Base-by-base conservation (phyloP, 805 yeast species). In the Yarrowia keelungensis region DNA sequence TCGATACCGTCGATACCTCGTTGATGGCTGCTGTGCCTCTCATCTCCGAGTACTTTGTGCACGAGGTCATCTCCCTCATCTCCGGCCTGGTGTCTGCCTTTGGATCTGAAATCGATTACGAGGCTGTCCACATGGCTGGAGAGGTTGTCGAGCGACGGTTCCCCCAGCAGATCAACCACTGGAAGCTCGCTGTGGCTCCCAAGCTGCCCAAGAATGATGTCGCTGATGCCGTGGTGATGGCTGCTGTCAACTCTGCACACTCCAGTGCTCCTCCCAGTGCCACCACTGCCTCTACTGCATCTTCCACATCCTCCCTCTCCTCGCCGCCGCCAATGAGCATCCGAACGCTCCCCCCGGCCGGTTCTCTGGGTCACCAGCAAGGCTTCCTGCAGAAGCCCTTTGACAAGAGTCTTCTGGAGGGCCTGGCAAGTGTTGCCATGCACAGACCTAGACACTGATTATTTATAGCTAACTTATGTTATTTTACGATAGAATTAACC, bases 1-100 rank as follows among this genome's bases (percentile, higher is more conserved):
- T 62, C 9, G 67, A 62, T 38, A 62, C 67, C 7, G 67, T 62
- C 8, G 67, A 62, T 39, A 62, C 67, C 36, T 62, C 67, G 19
- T 15, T 62, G 56, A 62, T 62, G 67, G 67, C 67, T 22, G 67
- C 67, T 5, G 67, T 62, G 36, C 67, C 67, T 9, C 67, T 62
- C 22, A 41, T 62, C 32, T 47, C 67, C 11, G 67, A 62, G 39
- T 62, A 62, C 56, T 62, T 62, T 39, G 67, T 62, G 19, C 56
- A 49, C 26, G 67, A 62, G 47, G 56, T 62, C 36, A 62, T 62
- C 14, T 36, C 67, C 22, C 56, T 62, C 26, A 62, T 62, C 39
- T 62, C 67, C 15, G 67, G 67, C 15, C 56, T 62, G 5, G 56
- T 62, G n/a, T 38, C 54, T 38, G 56, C 54, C 38, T 62, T 47